Base-by-base conservation (phyloP, 805 yeast genomes). In the Candida piceae region DNA sequence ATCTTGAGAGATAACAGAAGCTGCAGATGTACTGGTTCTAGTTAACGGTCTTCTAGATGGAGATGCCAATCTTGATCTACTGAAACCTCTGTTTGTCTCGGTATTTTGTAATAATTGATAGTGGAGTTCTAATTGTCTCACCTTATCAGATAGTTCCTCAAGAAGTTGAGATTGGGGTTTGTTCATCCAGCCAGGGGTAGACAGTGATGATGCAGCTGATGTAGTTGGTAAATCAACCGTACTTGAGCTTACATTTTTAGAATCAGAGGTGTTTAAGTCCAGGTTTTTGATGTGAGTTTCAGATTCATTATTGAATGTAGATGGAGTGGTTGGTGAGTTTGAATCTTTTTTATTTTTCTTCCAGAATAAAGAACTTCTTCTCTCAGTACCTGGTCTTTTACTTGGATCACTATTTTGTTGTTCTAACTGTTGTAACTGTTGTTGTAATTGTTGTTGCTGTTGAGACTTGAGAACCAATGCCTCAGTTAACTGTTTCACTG, bases 1-100 rank as follows among this genome's bases (percentile, higher is more conserved):
- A 34, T 76, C 79, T 31, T 72, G 74, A 4, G 73, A 67, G 16
- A 72, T 60, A 3, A 72, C 51, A 4, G 73, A 64, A 5, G 55
- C 50, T 3, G 55, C 52, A 7, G 52, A 36, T 2, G 57, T 55
- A 15, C 43, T 46, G 2, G 55, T 51, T 31, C 63, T 46, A 4
- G 53, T 45, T 16, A 57, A 40, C 6, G 52, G 39, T 25, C 46
- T 41, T 28, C 54, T 43, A 2, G 60, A 45, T 12, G 50, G 43
- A 12, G 57, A 50, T 31, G 52, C 38, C 7, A 43, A 16, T 11
- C 52, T 45, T 6, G 42, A 46, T 23, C 40, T 42, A 29, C 55
- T 51, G 25, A 46, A 40, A 10, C 50, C 55, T 31, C 53, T 33
- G 26, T 43, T 40, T 2, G 44, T 39, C 29, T 48, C 53, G 2